Evolutionary conservation across 768 basidiomycete species (phyloP).

Genomic region (Boletus reticulatus): DNA sequence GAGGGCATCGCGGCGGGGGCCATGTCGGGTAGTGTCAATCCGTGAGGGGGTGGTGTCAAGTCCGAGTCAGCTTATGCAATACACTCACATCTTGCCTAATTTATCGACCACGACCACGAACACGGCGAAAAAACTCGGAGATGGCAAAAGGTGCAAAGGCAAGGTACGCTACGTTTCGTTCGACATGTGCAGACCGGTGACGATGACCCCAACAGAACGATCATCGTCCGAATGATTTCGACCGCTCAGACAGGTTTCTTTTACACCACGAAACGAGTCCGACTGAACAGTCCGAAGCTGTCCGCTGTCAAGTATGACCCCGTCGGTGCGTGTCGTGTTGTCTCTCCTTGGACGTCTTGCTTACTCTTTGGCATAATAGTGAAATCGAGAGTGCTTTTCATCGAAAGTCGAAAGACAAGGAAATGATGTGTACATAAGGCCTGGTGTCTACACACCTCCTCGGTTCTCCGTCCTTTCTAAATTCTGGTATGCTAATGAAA

Average conservation of each 20-base stretch:
- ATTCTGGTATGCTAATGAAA: too few relatives aligned
- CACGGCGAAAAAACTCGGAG: not conserved
- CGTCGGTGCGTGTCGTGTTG: conserved; percentile 49
- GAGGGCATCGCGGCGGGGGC: conserved; percentile 23
- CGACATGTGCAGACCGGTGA: not conserved
- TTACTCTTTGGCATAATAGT: conserved; percentile 39
- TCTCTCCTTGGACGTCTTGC: not conserved
- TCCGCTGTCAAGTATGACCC: conserved; percentile 94
- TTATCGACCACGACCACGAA: not conserved
- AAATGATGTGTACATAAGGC: conserved; percentile 35
- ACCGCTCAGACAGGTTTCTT: conserved; percentile 92
- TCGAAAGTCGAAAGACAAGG: conserved; percentile 75
- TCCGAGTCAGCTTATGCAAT: conserved; percentile 19
- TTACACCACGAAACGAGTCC: conserved; percentile 78
- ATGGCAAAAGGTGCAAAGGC: conserved; percentile 68
- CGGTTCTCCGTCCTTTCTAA: not conserved
- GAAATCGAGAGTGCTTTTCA: conserved; percentile 69
- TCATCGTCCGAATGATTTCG: conserved; percentile 86
- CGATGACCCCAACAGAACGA: conserved; percentile 47
- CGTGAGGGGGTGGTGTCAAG: not conserved
- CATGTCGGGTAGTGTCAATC: conserved; percentile 14
- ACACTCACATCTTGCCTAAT: conserved; percentile 9
- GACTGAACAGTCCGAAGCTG: conserved; percentile 67
- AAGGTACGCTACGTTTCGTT: conserved; percentile 35
- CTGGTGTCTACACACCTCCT: too few relatives aligned